Base-by-base conservation (phyloP, 2,329 filamentous ascomycete species). In the Emmonsiellopsis sp. region DNA sequence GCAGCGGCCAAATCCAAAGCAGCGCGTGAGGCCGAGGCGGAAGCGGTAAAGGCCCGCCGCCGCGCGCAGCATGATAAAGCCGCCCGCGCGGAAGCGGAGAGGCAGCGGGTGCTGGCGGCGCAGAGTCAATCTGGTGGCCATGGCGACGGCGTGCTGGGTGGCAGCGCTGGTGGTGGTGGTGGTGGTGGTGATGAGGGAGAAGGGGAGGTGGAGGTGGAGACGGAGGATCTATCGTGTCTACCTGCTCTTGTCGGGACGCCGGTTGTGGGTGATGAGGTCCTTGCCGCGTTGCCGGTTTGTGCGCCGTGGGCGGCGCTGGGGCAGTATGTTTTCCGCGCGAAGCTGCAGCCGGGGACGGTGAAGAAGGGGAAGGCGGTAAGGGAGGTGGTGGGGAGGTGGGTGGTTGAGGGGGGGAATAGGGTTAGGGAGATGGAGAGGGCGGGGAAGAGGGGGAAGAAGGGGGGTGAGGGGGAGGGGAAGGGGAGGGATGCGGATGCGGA, bases 301-400 rank as follows among this genome's bases (percentile, higher is more conserved):
- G 82, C 82, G 8, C 82, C 82, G 1, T 85, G 82, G 82, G 72
- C 74, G n/a, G 77, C 82, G 0, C 67, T 85, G 52, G 71, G 71
- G 2, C 81, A 80, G 53, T 87, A 86, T 71, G 96, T 96, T 71
- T 97, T 96, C 76, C 94, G 94, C 70, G 88, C 85, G 52, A 98
- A 98, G 75, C 70, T 98, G 62, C 93, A 97, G 71, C 93, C 93
- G 0, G 93, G 93, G 0, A 72, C 83, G 0, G 79, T 85, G 58
- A 98, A 97, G 77, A 95, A 95, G 73, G 92, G 93, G 8, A 97
- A 96, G 68, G 91, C 90, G 0, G 83, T 95, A 47, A 88, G 88
- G 67, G 92, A 97, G 70, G 85, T 97, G 34, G 71, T 97, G n/a
- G 83, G 85, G 48, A 80, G 81, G 55, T 96, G 92, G 91, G 79